Percentiles rank a stretch among this genome's conserved stretches.
phyloP scores from a whole-genome alignment of 345 rosid genomes.

The Moringa oleifera region DNA sequence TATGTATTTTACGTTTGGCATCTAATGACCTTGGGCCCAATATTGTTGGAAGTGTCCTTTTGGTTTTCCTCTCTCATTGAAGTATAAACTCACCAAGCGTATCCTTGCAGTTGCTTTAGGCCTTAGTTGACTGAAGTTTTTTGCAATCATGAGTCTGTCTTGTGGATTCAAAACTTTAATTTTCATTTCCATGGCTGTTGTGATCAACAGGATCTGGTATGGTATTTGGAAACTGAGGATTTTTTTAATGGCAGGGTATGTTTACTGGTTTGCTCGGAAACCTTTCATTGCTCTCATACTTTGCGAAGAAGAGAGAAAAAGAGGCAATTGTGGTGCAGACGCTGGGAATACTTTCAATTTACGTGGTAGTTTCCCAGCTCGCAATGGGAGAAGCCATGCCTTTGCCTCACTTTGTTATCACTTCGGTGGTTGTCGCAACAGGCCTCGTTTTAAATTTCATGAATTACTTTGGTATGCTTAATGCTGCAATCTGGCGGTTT shows the following conservation, averaged over 20 bases:
- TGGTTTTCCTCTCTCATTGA: not conserved
- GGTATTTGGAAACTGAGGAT: not conserved
- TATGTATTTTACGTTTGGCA: too few species aligned
- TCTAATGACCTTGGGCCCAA: not conserved
- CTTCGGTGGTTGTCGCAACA: constrained; percentile 47
- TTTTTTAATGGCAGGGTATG: constrained; percentile 63
- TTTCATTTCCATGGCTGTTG: too few species aligned
- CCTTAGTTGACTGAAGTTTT: not conserved
- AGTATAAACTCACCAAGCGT: not conserved
- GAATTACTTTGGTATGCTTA: constrained; percentile 50
- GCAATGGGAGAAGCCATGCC: constrained; percentile 88
- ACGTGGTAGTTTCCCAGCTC: constrained; percentile 65
- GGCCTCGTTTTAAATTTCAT: constrained; percentile 62
- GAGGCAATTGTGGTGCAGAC: constrained; percentile 80
- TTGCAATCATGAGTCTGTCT: not conserved
- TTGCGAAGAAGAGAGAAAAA: constrained; percentile 69
- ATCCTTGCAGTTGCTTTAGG: not conserved
- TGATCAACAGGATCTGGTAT: not conserved
- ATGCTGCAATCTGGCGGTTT: constrained; percentile 43
- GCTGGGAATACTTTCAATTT: constrained; percentile 60
- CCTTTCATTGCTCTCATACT: constrained; percentile 80
- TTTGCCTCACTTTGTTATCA: constrained; percentile 39
- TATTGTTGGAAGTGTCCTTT: not conserved
- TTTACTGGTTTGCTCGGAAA: constrained; percentile 82
- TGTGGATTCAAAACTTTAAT: not conserved